Evolutionary conservation across 768 basidiomycete genomes (phyloP).

Genomic region (Trametes punicea): DNA sequence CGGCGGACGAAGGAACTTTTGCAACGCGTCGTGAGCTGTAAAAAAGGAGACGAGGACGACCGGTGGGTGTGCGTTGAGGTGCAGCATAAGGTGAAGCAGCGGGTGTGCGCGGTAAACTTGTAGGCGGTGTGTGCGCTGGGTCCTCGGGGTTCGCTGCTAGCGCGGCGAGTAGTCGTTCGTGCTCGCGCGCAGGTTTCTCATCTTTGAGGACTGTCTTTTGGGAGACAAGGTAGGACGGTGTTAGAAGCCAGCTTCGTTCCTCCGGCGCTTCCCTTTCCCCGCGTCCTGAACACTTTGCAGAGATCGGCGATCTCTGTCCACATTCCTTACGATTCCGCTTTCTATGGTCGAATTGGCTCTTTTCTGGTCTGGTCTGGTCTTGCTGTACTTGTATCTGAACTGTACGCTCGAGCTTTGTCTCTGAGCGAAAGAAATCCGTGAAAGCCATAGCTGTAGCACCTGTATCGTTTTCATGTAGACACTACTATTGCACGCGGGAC

Average conservation of each 20-base stretch:
- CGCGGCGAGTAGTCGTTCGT: background rate
- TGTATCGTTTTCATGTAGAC: background rate
- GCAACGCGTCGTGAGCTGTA: conserved; percentile 24
- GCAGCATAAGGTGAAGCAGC: conserved; percentile 29
- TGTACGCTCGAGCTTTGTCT: background rate
- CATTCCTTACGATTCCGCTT: background rate
- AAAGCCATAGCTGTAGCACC: background rate
- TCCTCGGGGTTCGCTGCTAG: background rate
- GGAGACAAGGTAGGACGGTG: too few species aligned
- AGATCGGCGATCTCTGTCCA: conserved; percentile 10
- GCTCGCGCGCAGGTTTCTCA: background rate
- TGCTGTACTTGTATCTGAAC: background rate
- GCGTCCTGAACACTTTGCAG: background rate
- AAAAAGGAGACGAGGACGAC: conserved; percentile 25
- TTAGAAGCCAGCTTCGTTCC: background rate
- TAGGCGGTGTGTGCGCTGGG: background rate
- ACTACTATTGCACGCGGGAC: background rate
- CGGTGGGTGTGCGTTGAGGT: conserved; percentile 33
- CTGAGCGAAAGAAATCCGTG: background rate
- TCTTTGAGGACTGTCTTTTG: too few species aligned
- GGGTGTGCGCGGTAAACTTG: conserved; percentile 13
- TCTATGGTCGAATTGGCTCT: background rate
- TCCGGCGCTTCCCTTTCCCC: background rate
- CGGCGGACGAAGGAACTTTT: conserved; percentile 21
- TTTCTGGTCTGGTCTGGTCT: background rate